Percentiles rank a stretch among this genome's conserved stretches.
phyloP scores from a whole-genome alignment of 2,329 filamentous ascomycete species.

The Aschersonia sp. region DNA sequence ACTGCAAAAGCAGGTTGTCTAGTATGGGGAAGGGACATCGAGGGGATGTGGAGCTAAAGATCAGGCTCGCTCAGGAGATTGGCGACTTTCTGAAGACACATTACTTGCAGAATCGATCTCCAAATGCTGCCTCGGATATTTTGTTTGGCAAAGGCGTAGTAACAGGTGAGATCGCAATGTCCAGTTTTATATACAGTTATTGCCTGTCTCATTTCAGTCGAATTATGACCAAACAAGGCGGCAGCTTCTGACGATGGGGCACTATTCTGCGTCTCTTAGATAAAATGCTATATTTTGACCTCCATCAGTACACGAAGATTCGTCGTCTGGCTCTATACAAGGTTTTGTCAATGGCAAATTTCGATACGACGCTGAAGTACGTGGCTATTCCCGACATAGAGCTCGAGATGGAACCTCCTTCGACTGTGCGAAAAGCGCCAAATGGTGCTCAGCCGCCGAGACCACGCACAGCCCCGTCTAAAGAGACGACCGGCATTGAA shows the following conservation, averaged over 20 bases:
- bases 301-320: conserved; percentile 6
- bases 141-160: conserved; percentile 10
- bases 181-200: background rate
- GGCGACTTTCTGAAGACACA: conserved; percentile 9
- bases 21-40: background rate
- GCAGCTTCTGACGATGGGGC: background rate
- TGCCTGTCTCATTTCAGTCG: background rate
- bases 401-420: conserved; percentile 3
- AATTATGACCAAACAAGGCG: background rate
- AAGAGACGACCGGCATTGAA: conserved; percentile 5
- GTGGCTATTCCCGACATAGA: conserved; percentile 10
- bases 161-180: conserved; percentile 2
- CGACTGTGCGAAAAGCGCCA: conserved; percentile 2
- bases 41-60: background rate
- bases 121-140: conserved; percentile 10
- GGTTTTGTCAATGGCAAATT: conserved; percentile 8
- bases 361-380: conserved; percentile 13
- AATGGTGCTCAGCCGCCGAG: conserved; percentile 5
- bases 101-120: conserved; percentile 9
- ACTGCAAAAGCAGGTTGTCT: background rate
- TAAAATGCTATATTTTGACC: conserved; percentile 11
- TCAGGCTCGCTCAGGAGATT: background rate
- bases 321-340: conserved; percentile 7
- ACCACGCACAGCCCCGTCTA: background rate
- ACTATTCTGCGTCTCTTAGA: conserved; percentile 4